Evolutionary conservation across 495 filamentous ascomycete genomes (phyloP).

Genomic region (Podospora didyma): DNA sequence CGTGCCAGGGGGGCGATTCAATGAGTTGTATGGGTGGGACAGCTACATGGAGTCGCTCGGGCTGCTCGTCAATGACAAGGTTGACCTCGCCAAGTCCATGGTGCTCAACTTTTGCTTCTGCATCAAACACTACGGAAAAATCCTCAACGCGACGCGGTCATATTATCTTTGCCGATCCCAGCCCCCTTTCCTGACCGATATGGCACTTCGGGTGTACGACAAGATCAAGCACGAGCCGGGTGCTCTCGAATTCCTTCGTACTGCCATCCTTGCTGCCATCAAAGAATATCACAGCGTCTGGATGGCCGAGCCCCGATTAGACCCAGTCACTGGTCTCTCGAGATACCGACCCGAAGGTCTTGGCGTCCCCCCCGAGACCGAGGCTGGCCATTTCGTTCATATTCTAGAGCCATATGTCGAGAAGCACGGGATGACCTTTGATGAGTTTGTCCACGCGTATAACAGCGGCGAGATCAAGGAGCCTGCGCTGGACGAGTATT

Average conservation of each 20-base stretch:
- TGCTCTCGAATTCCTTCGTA: slow-evolving; percentile 70
- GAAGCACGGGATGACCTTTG: slow-evolving; percentile 75
- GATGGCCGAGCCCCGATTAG: slow-evolving; percentile 74
- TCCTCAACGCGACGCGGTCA: slow-evolving; percentile 91
- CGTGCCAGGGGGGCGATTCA: slow-evolving; percentile 93
- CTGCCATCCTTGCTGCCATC: slow-evolving; percentile 81
- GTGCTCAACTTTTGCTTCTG: slow-evolving; percentile 94
- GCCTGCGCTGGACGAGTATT: slow-evolving; percentile 89
- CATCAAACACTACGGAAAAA: slow-evolving; percentile 97
- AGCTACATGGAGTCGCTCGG: slow-evolving; percentile 95
- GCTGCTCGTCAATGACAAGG: slow-evolving; percentile 73
- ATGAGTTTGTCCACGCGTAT: slow-evolving; percentile 82
- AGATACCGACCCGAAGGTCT: slow-evolving; percentile 85
- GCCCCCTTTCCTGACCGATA: slow-evolving; percentile 95
- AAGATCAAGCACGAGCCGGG: slow-evolving; percentile 77
- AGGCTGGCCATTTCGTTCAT: slow-evolving; percentile 82
- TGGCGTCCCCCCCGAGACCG: slow-evolving; percentile 92
- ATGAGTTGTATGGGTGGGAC: slow-evolving; percentile 96
- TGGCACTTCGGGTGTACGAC: slow-evolving; percentile 87
- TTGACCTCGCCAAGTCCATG: slow-evolving; percentile 86
- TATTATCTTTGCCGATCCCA: slow-evolving; percentile 94
- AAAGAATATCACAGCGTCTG: slow-evolving; percentile 95
- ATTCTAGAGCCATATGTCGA: slow-evolving; percentile 80
- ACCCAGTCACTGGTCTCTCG: slow-evolving; percentile 77
- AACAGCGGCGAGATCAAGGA: slow-evolving; percentile 73